phyloP scores from a whole-genome alignment of 306 rosid genomes.

The Dryas drummondii region DNA sequence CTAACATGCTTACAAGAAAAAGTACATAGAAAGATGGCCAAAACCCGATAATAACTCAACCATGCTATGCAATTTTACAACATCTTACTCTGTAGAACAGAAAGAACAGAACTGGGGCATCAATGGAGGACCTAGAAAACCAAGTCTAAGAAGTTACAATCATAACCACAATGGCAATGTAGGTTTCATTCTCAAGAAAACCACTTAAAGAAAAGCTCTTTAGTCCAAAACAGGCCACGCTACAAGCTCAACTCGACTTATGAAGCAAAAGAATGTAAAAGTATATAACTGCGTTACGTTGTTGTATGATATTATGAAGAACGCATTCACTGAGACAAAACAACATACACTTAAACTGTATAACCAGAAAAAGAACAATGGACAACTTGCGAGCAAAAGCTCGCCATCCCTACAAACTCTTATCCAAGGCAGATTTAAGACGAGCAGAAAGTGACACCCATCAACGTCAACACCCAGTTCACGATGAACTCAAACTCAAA shows the following conservation, averaged over 20 bases:
- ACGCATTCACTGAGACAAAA: conserved; percentile 58
- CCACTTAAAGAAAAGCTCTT: conserved; percentile 5
- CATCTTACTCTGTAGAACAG: conserved; percentile 49
- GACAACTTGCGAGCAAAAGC: conserved; percentile 13
- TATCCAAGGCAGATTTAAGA: conserved; percentile 40
- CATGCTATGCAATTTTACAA: conserved; percentile 18
- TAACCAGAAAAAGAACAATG: conserved; percentile 3
- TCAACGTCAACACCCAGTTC: conserved; percentile 53
- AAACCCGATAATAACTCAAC: conserved; percentile 22
- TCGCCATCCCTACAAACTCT: conserved; percentile 27
- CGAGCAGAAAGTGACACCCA: conserved; percentile 37
- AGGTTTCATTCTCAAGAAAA: conserved; percentile 22
- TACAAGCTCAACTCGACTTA: conserved; percentile 29
- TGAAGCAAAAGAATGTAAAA: conserved; percentile 18
- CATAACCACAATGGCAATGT: conserved; percentile 19
- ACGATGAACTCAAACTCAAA: conserved; percentile 26
- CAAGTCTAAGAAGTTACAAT: conserved; percentile 12
- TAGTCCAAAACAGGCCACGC: conserved; percentile 26
- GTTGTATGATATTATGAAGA: conserved; percentile 2
- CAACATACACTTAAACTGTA: conserved; percentile 63
- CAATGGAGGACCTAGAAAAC: conserved; percentile 16
- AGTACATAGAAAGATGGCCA: conserved; percentile 4
- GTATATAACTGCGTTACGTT: conserved; percentile 21
- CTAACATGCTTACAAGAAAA: conserved; percentile 11
- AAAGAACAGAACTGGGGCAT: conserved; percentile 38